A percentile compares a stretch with the other conserved stretches of the same genome.
phyloP scores from a whole-genome alignment of 768 basidiomycete genomes.

The Termitomyces sp. region DNA sequence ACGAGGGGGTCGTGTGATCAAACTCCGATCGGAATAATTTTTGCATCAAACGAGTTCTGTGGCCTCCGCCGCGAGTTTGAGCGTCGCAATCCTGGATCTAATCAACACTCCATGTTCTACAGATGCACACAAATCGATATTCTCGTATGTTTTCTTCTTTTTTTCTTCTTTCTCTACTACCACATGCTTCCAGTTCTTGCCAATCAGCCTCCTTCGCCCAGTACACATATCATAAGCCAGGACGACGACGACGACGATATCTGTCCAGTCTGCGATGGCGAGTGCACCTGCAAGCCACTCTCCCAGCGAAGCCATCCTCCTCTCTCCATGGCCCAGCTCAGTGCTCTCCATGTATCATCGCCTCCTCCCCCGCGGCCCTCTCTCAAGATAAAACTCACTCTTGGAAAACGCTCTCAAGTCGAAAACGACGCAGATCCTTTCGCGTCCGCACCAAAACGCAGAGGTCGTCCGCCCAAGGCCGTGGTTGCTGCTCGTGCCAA shows the following conservation, averaged over 20 bases:
- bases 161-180: constrained; percentile 7
- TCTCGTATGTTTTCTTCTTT: constrained; percentile 24
- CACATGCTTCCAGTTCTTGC: constrained; percentile 30
- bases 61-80: too few species aligned
- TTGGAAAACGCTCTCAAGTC: constrained; percentile 43
- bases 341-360: too few species aligned
- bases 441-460: constrained; percentile 47
- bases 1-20: background rate
- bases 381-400: constrained; percentile 73
- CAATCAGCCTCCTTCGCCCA: constrained; percentile 50
- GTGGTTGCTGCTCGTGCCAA: constrained; percentile 22
- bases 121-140: constrained; percentile 42
- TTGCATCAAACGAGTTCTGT: constrained; percentile 1
- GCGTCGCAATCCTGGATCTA: constrained; percentile 43
- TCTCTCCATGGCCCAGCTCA: constrained; percentile 35
- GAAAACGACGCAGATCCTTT: too few species aligned
- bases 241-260: constrained; percentile 85
- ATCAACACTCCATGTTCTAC: constrained; percentile 40
- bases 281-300: constrained; percentile 72
- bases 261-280: constrained; percentile 88
- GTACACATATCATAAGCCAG: constrained; percentile 36
- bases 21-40: constrained; percentile 17
- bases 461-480: constrained; percentile 56
- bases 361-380: constrained; percentile 37
- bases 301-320: constrained; percentile 29